Base-by-base conservation (phyloP, 2,329 filamentous ascomycete genomes). In the Pezicula neosporulosa region DNA sequence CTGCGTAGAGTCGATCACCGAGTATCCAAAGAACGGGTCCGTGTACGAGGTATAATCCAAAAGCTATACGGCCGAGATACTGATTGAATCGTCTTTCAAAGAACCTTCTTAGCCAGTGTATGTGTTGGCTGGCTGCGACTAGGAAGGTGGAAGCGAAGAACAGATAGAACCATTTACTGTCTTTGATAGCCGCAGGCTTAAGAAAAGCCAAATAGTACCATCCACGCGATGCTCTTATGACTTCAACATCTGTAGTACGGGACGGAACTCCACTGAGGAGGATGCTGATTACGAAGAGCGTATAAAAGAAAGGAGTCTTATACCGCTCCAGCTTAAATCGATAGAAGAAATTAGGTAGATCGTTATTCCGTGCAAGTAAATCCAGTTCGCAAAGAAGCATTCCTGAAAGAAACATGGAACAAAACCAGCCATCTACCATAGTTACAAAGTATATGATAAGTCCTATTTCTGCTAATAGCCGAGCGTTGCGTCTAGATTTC, bases 121-220 rank as follows among this genome's bases (percentile, higher is more conserved):
- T 74, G 16, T 77, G 78, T 7, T 79, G 78, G 3, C 81, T 69
- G 0, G 77, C 72, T 1, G 77, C 70, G 0, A 89, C 76, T 0
- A 84, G 63, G 47, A 84, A 73, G 21, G 73, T 70, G 1, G 83
- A 75, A 1, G 82, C 83, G 70, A 76, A 81, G 63, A 84, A 84
- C 3, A 87, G 73, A 62, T 77, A 87, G 67, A 86, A 86, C 82
- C 82, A 87, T 66, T 86, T 87, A 61, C 75, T 77, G 62, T 86
- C 81, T 57, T 74, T 85, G 9, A 84, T 79, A 1, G 83, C 83
- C 60, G 86, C 81, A 0, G 84, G 82, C 54, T 85, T 86, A 51
- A 88, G 70, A 52, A 74, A 75, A 0, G 82, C 52, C 28, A 57
- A 45, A 35, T 49, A 51, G 30, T 58, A 51, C 64, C 63, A 66